Percentiles rank a stretch among this genome's conserved stretches.
phyloP scores from a whole-genome alignment of 2,329 filamentous ascomycete species.

The Pochonia chlamydosporia region DNA sequence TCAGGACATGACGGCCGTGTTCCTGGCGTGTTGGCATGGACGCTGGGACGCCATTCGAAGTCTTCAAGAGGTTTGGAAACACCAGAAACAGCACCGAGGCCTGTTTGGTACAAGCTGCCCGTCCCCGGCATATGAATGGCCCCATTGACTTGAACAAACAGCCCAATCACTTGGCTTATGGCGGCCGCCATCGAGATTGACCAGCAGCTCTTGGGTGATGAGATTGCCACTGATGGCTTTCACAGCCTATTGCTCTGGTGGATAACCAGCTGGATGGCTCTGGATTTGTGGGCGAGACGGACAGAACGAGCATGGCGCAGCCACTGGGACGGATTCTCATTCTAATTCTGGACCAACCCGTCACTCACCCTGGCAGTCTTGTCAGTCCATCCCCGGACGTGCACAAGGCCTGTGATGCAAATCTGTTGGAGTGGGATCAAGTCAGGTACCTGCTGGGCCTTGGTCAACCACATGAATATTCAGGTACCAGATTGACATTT shows the following conservation, averaged over 20 bases:
- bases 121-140: too few relatives aligned
- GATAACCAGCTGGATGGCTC: neutral
- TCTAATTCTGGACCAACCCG: constrained; percentile 28
- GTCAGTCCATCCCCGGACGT: constrained; percentile 20
- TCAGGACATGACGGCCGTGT: neutral
- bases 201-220: neutral
- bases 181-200: neutral
- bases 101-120: too few relatives aligned
- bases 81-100: neutral
- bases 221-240: neutral
- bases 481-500: too few relatives aligned
- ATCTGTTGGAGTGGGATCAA: too few relatives aligned
- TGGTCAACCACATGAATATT: too few relatives aligned
- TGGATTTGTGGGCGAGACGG: constrained; percentile 11
- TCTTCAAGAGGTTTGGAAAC: neutral
- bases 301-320: constrained; percentile 24
- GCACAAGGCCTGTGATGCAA: too few relatives aligned
- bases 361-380: neutral
- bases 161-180: neutral
- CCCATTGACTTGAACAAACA: too few relatives aligned
- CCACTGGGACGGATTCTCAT: constrained; percentile 19
- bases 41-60: neutral
- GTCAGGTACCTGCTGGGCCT: too few relatives aligned
- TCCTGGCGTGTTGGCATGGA: neutral
- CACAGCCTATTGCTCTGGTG: neutral